Base-by-base conservation (phyloP, 2,329 filamentous ascomycete species). In the Fusarium ramigenum region DNA sequence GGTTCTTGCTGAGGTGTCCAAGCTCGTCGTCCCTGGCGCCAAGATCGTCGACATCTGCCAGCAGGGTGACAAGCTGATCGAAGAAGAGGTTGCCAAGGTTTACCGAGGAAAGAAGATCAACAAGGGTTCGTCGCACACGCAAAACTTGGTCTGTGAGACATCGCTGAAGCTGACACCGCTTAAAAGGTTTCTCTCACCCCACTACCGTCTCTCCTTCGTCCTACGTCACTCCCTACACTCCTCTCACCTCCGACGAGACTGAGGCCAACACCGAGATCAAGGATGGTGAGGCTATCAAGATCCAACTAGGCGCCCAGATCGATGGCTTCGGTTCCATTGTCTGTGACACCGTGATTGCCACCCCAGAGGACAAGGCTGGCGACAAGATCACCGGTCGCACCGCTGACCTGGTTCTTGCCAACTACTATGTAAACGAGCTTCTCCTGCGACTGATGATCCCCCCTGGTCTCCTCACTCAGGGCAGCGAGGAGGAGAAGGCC, bases 281-380 rank as follows among this genome's bases (percentile, higher is more conserved):
- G 86, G 89, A 92, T 58, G 93, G 92, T 71, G 96, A 99, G 86
- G 86, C 93, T 70, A 89, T 97, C 85, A 99, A 99, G 90, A 96
- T 99, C 82, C 96, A 99, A 86, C 91, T 99, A n/a, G 96, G 96
- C 80, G 96, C 96, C 59, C 96, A 99, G 86, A 98, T 99, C 74
- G 94, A 98, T 85, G 96, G 96, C 61, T 97, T 98, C 80, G 95
- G 94, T 78, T 93, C 96, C 77, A 98, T 99, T 81, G 93, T 98
- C 78, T 98, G 96, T 85, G 93, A 98, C 84, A 97, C 94, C 68
- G 88, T 98, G 76, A 83, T 98, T 66, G 92, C 97, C 58, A 87
- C 87, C 53, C 82, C 88, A 73, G 87, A 87, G 78, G 89, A 90
- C 69, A 87, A 90, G 78, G 84, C 88, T 57, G 85, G 88, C 64